These are phyloP conservation scores for Saccharomycopsis oosterbeekiorum DNA, from an alignment of 805 yeast species.

Conservation along the genomic window DNA sequence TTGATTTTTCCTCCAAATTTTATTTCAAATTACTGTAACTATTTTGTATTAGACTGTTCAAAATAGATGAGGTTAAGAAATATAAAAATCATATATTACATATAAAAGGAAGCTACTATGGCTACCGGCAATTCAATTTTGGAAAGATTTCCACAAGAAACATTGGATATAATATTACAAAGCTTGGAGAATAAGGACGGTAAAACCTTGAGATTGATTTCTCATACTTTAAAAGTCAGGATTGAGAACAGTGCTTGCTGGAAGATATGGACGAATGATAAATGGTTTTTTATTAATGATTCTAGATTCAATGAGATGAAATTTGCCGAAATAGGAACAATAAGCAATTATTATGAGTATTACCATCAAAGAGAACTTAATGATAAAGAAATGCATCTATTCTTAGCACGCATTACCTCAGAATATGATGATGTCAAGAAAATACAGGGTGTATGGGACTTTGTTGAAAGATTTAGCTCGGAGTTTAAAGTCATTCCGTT, in stretches of 20 bases:
- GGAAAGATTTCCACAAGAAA: not conserved
- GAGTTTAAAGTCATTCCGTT: not conserved
- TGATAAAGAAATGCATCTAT: not conserved
- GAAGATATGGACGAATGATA: not conserved
- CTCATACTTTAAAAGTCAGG: not conserved
- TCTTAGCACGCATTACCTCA: not conserved
- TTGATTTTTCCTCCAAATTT: too few relatives aligned
- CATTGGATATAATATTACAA: not conserved
- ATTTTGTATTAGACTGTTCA: not conserved
- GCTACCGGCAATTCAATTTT: not conserved
- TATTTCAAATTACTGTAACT: too few relatives aligned
- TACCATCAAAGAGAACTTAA: not conserved
- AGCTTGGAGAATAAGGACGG: not conserved
- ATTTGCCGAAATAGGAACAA: not conserved
- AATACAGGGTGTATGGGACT: not conserved
- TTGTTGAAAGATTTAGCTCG: not conserved
- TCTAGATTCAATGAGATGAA: not conserved
- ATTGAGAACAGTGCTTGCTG: not conserved
- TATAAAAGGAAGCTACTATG: not conserved
- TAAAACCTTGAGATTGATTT: not conserved
- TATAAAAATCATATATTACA: too few relatives aligned
- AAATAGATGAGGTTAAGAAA: too few relatives aligned
- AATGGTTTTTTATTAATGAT: not conserved
- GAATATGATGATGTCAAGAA: not conserved
- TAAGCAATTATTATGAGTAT: not conserved